A percentile compares a stretch with the other conserved stretches of the same genome.
phyloP scores from a whole-genome alignment of 306 rosid species.

The Glycine tomentella region DNA sequence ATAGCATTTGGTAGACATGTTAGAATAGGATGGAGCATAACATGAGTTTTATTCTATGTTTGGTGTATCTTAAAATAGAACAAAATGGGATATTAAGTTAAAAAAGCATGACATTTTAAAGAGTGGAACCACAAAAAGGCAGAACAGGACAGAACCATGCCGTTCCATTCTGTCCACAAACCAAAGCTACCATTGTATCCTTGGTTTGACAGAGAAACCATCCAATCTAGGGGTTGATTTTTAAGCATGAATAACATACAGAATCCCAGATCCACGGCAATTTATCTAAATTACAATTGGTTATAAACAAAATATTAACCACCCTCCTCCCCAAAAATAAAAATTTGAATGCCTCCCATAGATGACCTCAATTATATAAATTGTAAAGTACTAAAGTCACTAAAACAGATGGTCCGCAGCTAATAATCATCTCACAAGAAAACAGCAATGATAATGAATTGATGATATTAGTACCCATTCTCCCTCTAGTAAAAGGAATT shows the following conservation, averaged over 20 bases:
- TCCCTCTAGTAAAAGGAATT: neutral
- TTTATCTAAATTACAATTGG: neutral
- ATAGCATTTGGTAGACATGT: no score
- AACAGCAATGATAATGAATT: slow-evolving; percentile 3
- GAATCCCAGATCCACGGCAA: slow-evolving; percentile 22
- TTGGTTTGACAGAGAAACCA: no score
- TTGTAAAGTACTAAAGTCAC: neutral
- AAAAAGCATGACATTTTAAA: neutral
- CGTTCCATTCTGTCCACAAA: no score
- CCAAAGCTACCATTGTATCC: no score
- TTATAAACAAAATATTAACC: slow-evolving; percentile 13
- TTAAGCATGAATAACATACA: slow-evolving; percentile 7
- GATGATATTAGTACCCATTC: neutral
- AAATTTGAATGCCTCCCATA: neutral
- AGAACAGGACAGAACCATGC: no score
- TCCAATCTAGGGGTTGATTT: neutral
- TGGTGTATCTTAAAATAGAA: neutral
- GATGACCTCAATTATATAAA: slow-evolving; percentile 16
- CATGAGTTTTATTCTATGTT: neutral
- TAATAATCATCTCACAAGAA: neutral
- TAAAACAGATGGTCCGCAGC: neutral
- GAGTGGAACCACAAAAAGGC: no score
- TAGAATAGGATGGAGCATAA: neutral
- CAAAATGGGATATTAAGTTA: neutral
- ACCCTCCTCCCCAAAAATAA: neutral